A percentile compares a stretch with the other conserved stretches of the same genome.
Evolutionary conservation across 139 green algal species (phyloP).

Genomic region (Chlorella sorokiniana): DNA sequence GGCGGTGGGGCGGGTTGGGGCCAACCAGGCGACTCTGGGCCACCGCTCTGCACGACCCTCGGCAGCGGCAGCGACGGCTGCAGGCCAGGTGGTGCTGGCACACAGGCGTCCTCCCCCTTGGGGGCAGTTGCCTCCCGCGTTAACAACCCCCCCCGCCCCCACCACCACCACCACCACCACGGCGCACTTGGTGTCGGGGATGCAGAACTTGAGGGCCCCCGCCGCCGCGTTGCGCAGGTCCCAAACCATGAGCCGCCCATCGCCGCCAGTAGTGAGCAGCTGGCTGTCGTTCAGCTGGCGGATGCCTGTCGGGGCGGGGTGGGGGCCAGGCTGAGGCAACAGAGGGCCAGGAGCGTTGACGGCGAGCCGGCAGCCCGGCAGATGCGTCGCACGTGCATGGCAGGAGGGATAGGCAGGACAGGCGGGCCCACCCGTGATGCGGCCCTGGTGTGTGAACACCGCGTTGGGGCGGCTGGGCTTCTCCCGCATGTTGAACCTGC

Average conservation of each 20-base stretch:
- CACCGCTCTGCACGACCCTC: not conserved
- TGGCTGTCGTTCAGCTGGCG: slow-evolving; percentile 17
- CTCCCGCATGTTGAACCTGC: slow-evolving; percentile 22
- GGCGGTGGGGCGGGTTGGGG: not conserved
- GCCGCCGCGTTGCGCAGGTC: slow-evolving; percentile 25
- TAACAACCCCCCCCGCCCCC: not conserved
- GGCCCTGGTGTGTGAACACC: slow-evolving; percentile 4
- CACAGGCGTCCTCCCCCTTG: too few species aligned
- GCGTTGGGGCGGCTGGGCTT: slow-evolving; percentile 7
- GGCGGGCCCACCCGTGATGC: slow-evolving; percentile 16
- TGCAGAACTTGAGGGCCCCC: slow-evolving; percentile 17
- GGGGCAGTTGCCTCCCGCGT: not conserved
- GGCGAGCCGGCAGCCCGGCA: not conserved
- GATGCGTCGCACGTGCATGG: not conserved
- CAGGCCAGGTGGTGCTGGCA: not conserved
- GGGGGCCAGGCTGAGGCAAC: not conserved
- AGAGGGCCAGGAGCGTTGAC: too few species aligned
- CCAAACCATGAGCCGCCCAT: slow-evolving; percentile 30
- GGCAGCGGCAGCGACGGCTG: not conserved
- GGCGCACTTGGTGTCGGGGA: slow-evolving; percentile 14
- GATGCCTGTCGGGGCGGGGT: not conserved
- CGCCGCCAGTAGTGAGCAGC: slow-evolving; percentile 16
- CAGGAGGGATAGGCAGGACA: not conserved
- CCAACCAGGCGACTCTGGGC: too few species aligned
- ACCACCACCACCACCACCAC: not conserved